Evolutionary conservation across 2,329 filamentous ascomycete species (phyloP), one percentile per base, ranked within the genome.

Genomic region (Chaetomiaceae sp.): DNA sequence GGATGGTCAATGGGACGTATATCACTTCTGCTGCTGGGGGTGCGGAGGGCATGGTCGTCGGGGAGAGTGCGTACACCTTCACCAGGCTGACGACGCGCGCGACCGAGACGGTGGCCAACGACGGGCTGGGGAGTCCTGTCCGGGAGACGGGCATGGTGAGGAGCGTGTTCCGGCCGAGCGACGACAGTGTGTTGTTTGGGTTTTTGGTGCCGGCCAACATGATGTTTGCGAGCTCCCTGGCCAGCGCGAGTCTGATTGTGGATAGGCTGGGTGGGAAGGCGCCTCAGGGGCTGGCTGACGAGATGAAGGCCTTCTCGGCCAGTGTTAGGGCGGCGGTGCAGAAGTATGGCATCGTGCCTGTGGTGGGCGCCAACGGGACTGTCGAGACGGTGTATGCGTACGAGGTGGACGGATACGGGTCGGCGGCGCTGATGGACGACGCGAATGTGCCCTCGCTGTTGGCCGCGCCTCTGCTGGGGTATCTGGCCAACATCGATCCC

Each of bases 151-250:
- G 89, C 0, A 78, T 96, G 44, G 79, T 96, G 37, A 81, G 92
- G 48, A 91, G 87, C 58, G 89, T 90, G 25, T 96, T 96, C 73
- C 80, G 92, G 1, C 92, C 91, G 0, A 92, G 87, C 52, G 92
- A 97, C 66, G 92, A 96, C 66, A 82, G 89, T 13, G 89, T 87
- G 0, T 86, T 88, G 34, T 84, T 89, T 54, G 89, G 92, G 64
- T 92, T 90, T 67, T 83, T 95, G 61, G 87, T 96, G 60, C 92
- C 92, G 0, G 84, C 87, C 27, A 97, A 96, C 66, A 89, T 89
- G 85, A 87, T 89, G 85, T 83, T 89, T 58, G 75, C 83, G 27
- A 70, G 77, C 19, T 86, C 82, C 59, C 74, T 90, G 3, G 69
- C 70, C 10, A 70, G 73, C 0, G 66, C 75, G 60, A 61, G 74